Evolutionary conservation across 257 asterid genomes (phyloP).

Genomic region (Henckelia pumila): DNA sequence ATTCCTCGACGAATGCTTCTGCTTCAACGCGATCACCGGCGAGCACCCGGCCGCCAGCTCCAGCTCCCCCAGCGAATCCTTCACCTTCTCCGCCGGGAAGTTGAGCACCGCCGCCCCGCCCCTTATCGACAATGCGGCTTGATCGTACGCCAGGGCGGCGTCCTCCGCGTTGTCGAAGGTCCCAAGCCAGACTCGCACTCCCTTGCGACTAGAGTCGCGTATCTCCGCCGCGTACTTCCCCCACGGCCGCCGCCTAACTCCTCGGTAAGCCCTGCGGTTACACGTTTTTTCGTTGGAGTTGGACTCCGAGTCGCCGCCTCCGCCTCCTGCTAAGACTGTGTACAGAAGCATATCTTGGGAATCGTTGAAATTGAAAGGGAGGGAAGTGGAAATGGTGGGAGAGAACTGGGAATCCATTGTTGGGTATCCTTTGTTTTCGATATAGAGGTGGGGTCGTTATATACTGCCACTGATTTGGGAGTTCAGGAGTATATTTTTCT

Average conservation of each 20-base stretch:
- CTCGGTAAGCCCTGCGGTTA: constrained; percentile 21
- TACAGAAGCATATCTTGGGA: constrained; percentile 25
- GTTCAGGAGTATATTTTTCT: too few species aligned
- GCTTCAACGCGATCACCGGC: constrained; percentile 33
- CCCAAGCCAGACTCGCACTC: constrained; percentile 35
- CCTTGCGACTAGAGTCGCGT: constrained; percentile 34
- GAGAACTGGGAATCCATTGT: constrained; percentile 1
- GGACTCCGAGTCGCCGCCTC: not conserved
- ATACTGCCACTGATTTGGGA: too few species aligned
- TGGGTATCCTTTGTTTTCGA: not conserved
- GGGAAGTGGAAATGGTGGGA: not conserved
- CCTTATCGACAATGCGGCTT: constrained; percentile 36
- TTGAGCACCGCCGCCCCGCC: constrained; percentile 33
- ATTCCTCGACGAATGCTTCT: constrained; percentile 30
- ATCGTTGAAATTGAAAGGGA: constrained; percentile 25
- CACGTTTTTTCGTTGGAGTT: not conserved
- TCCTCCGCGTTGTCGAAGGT: constrained; percentile 28
- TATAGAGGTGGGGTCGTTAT: too few species aligned
- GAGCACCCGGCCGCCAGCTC: constrained; percentile 29
- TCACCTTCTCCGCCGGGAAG: constrained; percentile 32
- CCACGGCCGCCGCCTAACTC: constrained; percentile 37
- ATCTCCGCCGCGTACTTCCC: constrained; percentile 39
- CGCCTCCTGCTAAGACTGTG: constrained; percentile 2
- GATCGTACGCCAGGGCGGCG: constrained; percentile 37
- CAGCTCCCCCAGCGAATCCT: constrained; percentile 29